phyloP scores from a whole-genome alignment of 2,329 filamentous ascomycete genomes.

The Shiraia bambusicola region DNA sequence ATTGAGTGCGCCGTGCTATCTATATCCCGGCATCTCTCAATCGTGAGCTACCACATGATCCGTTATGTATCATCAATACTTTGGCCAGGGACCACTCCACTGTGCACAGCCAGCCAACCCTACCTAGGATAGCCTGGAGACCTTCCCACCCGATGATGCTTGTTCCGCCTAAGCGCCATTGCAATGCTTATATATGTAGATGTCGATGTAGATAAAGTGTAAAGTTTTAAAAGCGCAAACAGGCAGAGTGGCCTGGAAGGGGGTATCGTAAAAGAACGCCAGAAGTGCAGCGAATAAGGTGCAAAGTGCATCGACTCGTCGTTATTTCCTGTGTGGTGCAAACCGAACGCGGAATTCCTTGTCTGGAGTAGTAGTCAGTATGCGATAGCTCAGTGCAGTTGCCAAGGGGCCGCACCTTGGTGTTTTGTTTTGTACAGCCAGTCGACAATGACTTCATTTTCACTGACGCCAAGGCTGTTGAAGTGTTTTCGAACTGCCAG shows the following conservation, averaged over 20 bases:
- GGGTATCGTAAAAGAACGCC: constrained; percentile 41
- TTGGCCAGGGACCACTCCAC: no score
- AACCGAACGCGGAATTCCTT: constrained; percentile 52
- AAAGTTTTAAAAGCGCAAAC: constrained; percentile 26
- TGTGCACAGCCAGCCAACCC: no score
- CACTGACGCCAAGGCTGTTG: constrained; percentile 74
- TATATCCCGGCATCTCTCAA: no score
- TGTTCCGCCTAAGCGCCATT: constrained; percentile 25
- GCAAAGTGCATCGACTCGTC: constrained; percentile 9
- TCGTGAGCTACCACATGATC: no score
- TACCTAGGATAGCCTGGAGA: background rate
- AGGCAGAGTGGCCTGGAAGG: constrained; percentile 21
- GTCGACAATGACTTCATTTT: constrained; percentile 81
- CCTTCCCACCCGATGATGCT: background rate
- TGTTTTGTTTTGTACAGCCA: constrained; percentile 71
- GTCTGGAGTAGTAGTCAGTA: constrained; percentile 36
- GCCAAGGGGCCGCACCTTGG: constrained; percentile 49
- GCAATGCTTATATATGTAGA: constrained; percentile 34
- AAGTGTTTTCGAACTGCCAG: constrained; percentile 78
- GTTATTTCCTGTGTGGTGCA: constrained; percentile 40
- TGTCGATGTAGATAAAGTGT: constrained; percentile 17
- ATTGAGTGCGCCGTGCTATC: no score
- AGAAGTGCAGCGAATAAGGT: constrained; percentile 27
- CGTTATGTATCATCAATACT: no score
- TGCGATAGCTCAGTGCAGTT: no score